A percentile compares a stretch with the other conserved stretches of the same genome.
Conservation (phyloP, 305 asterid species). For the Stenogyne calaminthoides region DNA sequence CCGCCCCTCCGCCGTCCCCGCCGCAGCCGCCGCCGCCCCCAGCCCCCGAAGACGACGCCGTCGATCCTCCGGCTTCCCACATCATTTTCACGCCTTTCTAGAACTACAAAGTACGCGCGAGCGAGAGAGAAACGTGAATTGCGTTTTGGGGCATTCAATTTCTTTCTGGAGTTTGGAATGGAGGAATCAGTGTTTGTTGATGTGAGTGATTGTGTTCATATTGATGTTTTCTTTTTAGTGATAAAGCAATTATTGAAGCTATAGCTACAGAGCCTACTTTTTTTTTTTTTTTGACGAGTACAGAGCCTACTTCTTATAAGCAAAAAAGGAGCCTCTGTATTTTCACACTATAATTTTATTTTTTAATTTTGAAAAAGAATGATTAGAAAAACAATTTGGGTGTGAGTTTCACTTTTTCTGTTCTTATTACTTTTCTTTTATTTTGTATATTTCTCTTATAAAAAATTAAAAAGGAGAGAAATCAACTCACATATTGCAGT, state of each 20-base stretch:
- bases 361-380: background rate
- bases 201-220: slow-evolving; percentile 28
- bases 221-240: slow-evolving; percentile 13
- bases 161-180: slow-evolving; percentile 33
- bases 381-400: background rate
- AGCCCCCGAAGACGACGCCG: slow-evolving; percentile 46
- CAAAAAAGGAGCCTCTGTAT: background rate
- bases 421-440: background rate
- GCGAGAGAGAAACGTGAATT: slow-evolving; percentile 11
- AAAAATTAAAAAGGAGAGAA: background rate
- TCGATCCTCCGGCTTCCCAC: slow-evolving; percentile 70
- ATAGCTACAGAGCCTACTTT: background rate
- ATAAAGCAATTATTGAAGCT: slow-evolving; percentile 32
- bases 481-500: background rate
- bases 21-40: slow-evolving; percentile 51
- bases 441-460: no score
- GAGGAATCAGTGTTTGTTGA: slow-evolving; percentile 35
- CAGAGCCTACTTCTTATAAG: background rate
- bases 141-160: slow-evolving; percentile 43
- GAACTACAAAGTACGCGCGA: background rate
- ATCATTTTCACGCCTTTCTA: slow-evolving; percentile 41
- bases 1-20: slow-evolving; percentile 45
- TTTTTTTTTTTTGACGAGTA: no score
- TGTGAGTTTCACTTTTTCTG: background rate
- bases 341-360: background rate